Evolutionary conservation across 345 rosid genomes (phyloP).

Genomic region (Garcia nutans): DNA sequence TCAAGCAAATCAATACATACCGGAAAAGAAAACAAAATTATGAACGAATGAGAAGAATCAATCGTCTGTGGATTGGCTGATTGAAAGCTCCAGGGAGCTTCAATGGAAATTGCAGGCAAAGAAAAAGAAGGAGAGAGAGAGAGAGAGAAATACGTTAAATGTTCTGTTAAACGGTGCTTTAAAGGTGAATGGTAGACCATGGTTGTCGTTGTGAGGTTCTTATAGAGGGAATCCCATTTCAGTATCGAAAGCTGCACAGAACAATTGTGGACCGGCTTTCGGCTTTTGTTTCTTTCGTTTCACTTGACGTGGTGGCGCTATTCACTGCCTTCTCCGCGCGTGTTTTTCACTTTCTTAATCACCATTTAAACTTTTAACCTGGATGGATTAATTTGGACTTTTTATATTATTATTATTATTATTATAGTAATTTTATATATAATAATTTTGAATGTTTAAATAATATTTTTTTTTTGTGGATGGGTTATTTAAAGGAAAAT

Average conservation of each 20-base stretch:
- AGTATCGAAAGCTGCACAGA: not conserved
- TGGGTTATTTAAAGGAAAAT: too few relatives aligned
- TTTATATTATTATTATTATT: not conserved
- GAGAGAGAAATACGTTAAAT: too few relatives aligned
- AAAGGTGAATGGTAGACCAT: not conserved
- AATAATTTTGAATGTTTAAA: too few relatives aligned
- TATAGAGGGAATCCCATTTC: not conserved
- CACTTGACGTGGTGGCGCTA: not conserved
- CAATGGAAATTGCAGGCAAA: not conserved
- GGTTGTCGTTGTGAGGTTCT: not conserved
- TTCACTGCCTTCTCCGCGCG: not conserved
- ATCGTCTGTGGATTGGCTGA: not conserved
- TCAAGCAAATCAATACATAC: not conserved
- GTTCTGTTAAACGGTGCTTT: not conserved
- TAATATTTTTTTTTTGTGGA: too few relatives aligned
- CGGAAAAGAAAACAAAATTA: not conserved
- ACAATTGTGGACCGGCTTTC: not conserved
- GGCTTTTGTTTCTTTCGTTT: not conserved
- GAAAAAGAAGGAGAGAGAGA: too few relatives aligned
- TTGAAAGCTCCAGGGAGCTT: constrained; percentile 5
- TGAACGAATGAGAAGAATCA: not conserved
- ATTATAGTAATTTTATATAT: too few relatives aligned
- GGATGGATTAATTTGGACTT: not conserved
- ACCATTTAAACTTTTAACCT: not conserved
- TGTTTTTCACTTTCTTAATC: not conserved